Evolutionary conservation across 2,329 filamentous ascomycete species (phyloP).

Genomic region (Monilinia aucupariae): DNA sequence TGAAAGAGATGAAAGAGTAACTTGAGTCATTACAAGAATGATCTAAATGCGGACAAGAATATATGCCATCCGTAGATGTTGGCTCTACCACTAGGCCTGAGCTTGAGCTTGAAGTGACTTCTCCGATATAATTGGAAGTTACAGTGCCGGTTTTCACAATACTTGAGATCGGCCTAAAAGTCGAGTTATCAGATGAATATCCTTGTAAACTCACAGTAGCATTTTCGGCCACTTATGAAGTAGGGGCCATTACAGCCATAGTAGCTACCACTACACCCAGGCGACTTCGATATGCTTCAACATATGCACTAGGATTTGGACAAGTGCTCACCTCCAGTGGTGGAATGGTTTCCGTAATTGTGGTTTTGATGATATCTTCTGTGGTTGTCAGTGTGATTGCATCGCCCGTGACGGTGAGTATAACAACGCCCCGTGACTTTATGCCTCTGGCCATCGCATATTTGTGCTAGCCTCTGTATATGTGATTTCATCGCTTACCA

Average conservation of each 20-base stretch:
- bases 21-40: neutral
- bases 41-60: neutral
- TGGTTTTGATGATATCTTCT: neutral
- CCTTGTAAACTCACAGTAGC: neutral
- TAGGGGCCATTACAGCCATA: neutral
- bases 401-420: neutral
- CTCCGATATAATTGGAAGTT: neutral
- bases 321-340: conserved; percentile 1
- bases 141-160: neutral
- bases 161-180: neutral
- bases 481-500: neutral
- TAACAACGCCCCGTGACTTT: neutral
- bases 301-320: conserved; percentile 1
- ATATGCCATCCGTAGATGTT: neutral
- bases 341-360: neutral
- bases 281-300: neutral
- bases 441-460: neutral
- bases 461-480: conserved; percentile 2
- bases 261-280: neutral
- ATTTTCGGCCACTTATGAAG: conserved; percentile 5
- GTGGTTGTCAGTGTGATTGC: conserved; percentile 2
- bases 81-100: neutral
- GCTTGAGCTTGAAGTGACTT: neutral
- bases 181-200: neutral
- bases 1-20: neutral